Evolutionary conservation across 2,329 filamentous ascomycete genomes (phyloP).

Genomic region (Talaromyces sp.): DNA sequence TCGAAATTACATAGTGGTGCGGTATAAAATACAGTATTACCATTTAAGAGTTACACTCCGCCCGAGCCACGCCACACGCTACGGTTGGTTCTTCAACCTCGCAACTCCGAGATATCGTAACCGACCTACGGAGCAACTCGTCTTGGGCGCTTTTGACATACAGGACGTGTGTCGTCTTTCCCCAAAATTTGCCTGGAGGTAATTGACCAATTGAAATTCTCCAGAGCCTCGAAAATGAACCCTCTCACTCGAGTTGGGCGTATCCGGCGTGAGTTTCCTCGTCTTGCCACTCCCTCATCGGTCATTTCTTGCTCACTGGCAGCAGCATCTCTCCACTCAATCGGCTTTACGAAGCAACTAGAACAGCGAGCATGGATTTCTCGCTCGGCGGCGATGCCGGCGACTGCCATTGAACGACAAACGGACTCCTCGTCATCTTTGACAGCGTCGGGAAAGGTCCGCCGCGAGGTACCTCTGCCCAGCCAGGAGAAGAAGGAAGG

Average conservation of each 20-base stretch:
- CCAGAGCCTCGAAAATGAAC: conserved; percentile 11
- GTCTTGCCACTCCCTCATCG: not conserved
- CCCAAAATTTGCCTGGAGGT: not conserved
- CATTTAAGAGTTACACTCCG: not conserved
- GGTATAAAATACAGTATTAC: conserved; percentile 1
- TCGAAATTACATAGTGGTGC: not conserved
- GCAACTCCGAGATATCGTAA: conserved; percentile 12
- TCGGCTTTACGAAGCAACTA: conserved; percentile 34
- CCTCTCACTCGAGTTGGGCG: conserved; percentile 18
- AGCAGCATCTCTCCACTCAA: conserved; percentile 31
- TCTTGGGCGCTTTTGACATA: not conserved
- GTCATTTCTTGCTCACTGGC: conserved; percentile 25
- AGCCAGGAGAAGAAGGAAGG: conserved; percentile 53
- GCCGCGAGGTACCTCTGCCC: conserved; percentile 49
- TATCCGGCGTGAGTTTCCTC: conserved; percentile 21
- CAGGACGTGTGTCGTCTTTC: conserved; percentile 6
- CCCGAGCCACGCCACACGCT: conserved; percentile 12
- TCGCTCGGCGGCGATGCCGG: conserved; percentile 44
- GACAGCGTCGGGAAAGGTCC: conserved; percentile 45
- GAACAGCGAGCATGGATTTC: conserved; percentile 42
- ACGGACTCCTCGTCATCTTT: conserved; percentile 35
- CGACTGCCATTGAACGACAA: conserved; percentile 43
- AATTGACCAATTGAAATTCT: not conserved
- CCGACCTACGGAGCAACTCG: conserved; percentile 2
- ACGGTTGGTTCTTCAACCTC: conserved; percentile 13